phyloP scores from a whole-genome alignment of 495 filamentous ascomycete genomes.

The Beverwykella pulmonaria region DNA sequence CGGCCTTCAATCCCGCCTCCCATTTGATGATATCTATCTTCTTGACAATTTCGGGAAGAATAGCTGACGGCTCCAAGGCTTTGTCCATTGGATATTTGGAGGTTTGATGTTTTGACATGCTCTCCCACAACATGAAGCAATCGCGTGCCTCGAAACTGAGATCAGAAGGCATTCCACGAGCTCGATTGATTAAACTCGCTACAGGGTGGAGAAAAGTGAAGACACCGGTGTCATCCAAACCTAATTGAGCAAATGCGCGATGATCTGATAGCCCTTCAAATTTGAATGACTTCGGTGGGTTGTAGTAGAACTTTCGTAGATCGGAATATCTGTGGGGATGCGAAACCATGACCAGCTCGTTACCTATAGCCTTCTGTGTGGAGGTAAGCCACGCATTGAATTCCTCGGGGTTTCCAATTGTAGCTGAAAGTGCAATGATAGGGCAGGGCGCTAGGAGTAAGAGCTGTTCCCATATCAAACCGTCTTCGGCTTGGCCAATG shows the following conservation, averaged over 20 bases:
- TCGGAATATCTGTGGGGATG: slow-evolving; percentile 72
- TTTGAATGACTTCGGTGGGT: slow-evolving; percentile 52
- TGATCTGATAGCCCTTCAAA: slow-evolving; percentile 61
- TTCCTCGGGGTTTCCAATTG: slow-evolving; percentile 72
- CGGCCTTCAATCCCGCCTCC: slow-evolving; percentile 63
- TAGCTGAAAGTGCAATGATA: slow-evolving; percentile 79
- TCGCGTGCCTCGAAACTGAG: slow-evolving; percentile 70
- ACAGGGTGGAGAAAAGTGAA: slow-evolving; percentile 72
- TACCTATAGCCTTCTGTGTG: slow-evolving; percentile 60
- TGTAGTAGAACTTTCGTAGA: slow-evolving; percentile 69
- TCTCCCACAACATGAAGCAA: slow-evolving; percentile 64
- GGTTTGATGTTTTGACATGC: slow-evolving; percentile 59
- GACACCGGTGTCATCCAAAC: slow-evolving; percentile 54
- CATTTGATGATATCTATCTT: slow-evolving; percentile 68
- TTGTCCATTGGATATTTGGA: slow-evolving; percentile 43
- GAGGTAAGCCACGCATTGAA: slow-evolving; percentile 68
- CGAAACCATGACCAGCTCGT: slow-evolving; percentile 64
- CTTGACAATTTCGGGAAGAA: slow-evolving; percentile 49
- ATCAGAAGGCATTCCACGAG: slow-evolving; percentile 64
- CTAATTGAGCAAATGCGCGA: slow-evolving; percentile 47
- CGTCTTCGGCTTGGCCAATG: slow-evolving; percentile 76
- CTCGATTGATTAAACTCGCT: slow-evolving; percentile 60
- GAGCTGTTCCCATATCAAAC: slow-evolving; percentile 80
- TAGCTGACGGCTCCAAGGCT: slow-evolving; percentile 52
- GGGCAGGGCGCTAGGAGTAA: slow-evolving; percentile 73